These are phyloP conservation scores for Plasmodium falciparum DNA, from an alignment of 169 alveolate species.

Conservation along the genomic window DNA sequence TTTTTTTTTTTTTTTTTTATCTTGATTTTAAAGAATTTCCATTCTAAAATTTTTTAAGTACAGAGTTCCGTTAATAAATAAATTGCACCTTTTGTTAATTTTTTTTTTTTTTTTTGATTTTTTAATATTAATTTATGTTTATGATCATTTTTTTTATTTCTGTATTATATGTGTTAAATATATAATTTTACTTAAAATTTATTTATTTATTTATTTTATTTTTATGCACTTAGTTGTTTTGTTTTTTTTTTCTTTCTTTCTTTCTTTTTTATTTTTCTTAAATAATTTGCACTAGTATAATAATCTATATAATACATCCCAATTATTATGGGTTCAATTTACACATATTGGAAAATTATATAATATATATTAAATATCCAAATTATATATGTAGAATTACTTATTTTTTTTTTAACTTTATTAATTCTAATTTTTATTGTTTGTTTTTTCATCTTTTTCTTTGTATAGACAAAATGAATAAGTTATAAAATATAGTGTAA, in stretches of 20 bases:
- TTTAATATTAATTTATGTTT: neutral
- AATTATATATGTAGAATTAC: neutral
- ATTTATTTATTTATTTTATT: slow-evolving; percentile 7
- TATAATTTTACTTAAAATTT: slow-evolving; percentile 5
- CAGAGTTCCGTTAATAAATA: neutral
- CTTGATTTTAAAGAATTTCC: slow-evolving; percentile 10
- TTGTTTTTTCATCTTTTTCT: slow-evolving; percentile 19
- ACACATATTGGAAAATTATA: slow-evolving; percentile 3
- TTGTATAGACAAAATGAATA: slow-evolving; percentile 60
- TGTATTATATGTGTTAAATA: slow-evolving; percentile 7
- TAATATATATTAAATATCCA: too few relatives aligned
- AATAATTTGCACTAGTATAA: slow-evolving; percentile 32
- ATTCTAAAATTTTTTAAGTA: neutral
- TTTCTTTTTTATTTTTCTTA: slow-evolving; percentile 27
- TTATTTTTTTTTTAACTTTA: neutral
- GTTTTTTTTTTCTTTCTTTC: neutral
- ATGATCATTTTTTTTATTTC: slow-evolving; percentile 12
- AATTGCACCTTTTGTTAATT: slow-evolving; percentile 30
- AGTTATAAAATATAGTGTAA: slow-evolving; percentile 7
- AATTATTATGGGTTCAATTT: slow-evolving; percentile 5
- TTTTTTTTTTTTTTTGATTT: slow-evolving; percentile 6
- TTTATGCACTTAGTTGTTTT: slow-evolving; percentile 50
- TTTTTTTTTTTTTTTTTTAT: slow-evolving; percentile 13
- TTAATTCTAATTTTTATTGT: neutral
- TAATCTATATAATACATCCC: slow-evolving; percentile 16